These are phyloP conservation scores for Tricholoma furcatifolium DNA, from an alignment of 768 basidiomycete species.

Conservation along the genomic window DNA sequence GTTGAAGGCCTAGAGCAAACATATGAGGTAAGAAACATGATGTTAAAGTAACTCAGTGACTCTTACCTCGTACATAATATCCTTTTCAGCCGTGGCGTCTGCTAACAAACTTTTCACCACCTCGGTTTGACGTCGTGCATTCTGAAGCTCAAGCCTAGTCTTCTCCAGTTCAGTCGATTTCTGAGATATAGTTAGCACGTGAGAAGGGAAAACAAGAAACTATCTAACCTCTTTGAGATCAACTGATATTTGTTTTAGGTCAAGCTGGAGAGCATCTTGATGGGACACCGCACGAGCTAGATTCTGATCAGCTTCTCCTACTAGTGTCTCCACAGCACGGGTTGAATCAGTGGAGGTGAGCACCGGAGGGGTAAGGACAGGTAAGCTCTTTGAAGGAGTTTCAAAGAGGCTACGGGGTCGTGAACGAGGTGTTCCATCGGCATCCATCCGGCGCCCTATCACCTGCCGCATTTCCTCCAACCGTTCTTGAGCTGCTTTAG, in stretches of 20 bases:
- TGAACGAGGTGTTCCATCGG: conserved; percentile 48
- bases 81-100: conserved; percentile 83
- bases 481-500: conserved; percentile 71
- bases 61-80: conserved; percentile 89
- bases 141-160: conserved; percentile 62
- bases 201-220: not conserved
- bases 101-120: conserved; percentile 74
- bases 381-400: conserved; percentile 22
- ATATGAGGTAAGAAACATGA: conserved; percentile 2
- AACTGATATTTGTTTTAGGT: conserved; percentile 46
- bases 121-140: conserved; percentile 71
- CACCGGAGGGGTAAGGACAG: conserved; percentile 8
- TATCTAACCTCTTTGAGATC: conserved; percentile 59
- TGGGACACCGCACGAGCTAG: conserved; percentile 49
- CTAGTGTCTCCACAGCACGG: conserved; percentile 50
- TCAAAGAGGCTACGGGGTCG: conserved; percentile 43
- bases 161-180: conserved; percentile 63
- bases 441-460: conserved; percentile 51
- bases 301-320: conserved; percentile 56
- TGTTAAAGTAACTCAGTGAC: not conserved
- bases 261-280: conserved; percentile 54
- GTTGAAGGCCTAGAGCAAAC: conserved; percentile 73
- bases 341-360: conserved; percentile 34
- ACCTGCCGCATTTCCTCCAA: conserved; percentile 83
- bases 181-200: conserved; percentile 29